These are phyloP conservation scores for Russula sp. DNA, from an alignment of 768 basidiomycete species.

Conservation along the genomic window DNA sequence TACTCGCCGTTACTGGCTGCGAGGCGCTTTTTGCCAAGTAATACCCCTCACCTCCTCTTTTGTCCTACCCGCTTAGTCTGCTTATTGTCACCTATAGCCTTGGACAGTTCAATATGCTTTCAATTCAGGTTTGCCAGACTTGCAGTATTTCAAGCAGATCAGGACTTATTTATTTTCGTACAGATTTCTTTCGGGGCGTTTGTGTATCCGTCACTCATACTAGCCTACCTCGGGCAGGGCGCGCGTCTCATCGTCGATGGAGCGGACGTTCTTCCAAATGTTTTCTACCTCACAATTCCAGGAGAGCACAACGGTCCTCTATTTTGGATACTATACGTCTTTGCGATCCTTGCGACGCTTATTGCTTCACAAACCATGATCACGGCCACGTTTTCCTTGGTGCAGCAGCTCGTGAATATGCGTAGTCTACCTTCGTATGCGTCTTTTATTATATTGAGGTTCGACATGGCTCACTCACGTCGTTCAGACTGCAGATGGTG, in stretches of 20 bases:
- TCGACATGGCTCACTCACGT: background rate
- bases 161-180: background rate
- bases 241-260: conserved; percentile 50
- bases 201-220: conserved; percentile 52
- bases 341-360: conserved; percentile 58
- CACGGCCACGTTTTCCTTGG: conserved; percentile 53
- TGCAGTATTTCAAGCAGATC: background rate
- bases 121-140: conserved; percentile 40
- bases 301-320: conserved; percentile 44
- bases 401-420: conserved; percentile 60
- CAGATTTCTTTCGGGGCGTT: conserved; percentile 45
- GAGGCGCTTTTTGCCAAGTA: conserved; percentile 66
- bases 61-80: background rate
- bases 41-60: background rate
- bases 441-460: background rate
- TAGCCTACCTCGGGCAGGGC: conserved; percentile 69
- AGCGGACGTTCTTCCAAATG: conserved; percentile 40
- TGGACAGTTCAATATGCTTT: conserved; percentile 56
- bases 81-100: conserved; percentile 33
- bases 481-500: conserved; percentile 38
- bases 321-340: conserved; percentile 61
- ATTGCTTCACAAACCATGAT: conserved; percentile 65
- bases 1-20: conserved; percentile 62
- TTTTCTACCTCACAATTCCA: conserved; percentile 63
- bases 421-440: conserved; percentile 45